A percentile compares a stretch with the other conserved stretches of the same genome.
phyloP scores from a whole-genome alignment of 768 basidiomycete genomes.

The Boletus fagicola region DNA sequence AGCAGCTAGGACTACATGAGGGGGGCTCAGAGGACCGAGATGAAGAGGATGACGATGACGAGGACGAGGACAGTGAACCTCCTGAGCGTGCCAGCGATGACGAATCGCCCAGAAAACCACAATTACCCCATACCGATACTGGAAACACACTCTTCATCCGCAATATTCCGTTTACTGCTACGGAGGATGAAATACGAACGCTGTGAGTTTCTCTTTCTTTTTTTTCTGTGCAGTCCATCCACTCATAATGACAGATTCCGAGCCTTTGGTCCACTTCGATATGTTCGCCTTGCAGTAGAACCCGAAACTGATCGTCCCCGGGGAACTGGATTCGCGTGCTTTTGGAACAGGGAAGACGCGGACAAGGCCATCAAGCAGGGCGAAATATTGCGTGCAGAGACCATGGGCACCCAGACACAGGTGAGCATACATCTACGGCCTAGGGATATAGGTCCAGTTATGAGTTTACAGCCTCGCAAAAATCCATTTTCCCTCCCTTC shows the following conservation, averaged over 20 bases:
- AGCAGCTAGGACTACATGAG: constrained; percentile 44
- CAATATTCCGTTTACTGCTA: constrained; percentile 89
- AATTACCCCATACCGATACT: constrained; percentile 77
- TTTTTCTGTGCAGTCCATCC: neutral
- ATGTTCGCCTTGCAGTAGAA: constrained; percentile 89
- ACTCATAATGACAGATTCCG: constrained; percentile 57
- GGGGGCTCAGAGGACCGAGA: constrained; percentile 28
- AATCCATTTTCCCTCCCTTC: constrained; percentile 89
- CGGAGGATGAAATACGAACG: constrained; percentile 86
- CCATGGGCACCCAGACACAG: constrained; percentile 42
- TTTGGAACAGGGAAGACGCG: constrained; percentile 92
- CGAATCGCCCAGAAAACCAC: constrained; percentile 55
- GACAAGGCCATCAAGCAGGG: constrained; percentile 82
- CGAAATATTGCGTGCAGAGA: constrained; percentile 65
- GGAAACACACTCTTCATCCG: constrained; percentile 94
- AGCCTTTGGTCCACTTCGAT: constrained; percentile 86
- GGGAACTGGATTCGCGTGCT: constrained; percentile 96
- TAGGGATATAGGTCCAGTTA: neutral
- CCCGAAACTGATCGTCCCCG: constrained; percentile 78
- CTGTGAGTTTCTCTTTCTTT: constrained; percentile 54
- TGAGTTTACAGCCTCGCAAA: constrained; percentile 50
- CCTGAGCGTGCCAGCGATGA: constrained; percentile 20
- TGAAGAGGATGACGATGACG: constrained; percentile 30
- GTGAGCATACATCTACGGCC: constrained; percentile 27
- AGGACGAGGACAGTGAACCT: constrained; percentile 21